Evolutionary conservation across 257 asterid genomes (phyloP).

Genomic region (Solanum bukasovii): DNA sequence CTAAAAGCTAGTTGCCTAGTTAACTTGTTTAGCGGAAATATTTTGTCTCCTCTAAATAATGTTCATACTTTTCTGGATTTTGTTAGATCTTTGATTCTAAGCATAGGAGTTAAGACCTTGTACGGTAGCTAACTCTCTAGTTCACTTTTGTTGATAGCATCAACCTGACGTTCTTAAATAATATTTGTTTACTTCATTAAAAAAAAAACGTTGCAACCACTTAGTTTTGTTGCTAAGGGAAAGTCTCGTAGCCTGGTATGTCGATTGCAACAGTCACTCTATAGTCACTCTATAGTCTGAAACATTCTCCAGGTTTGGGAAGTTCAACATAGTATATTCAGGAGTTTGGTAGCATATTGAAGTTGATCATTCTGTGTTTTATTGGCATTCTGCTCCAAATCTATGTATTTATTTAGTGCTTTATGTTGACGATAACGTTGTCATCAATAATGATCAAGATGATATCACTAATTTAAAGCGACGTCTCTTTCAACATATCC

Average conservation of each 20-base stretch:
- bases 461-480: background rate
- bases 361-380: background rate
- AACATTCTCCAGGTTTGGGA: background rate
- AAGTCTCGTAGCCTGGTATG: background rate
- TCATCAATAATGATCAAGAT: background rate
- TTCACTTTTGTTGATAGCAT: background rate
- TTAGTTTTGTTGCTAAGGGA: background rate
- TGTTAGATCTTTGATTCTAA: background rate
- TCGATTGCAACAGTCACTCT: background rate
- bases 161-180: background rate
- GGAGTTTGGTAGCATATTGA: background rate
- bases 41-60: background rate
- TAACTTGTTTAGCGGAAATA: background rate
- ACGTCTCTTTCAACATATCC: background rate
- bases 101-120: background rate
- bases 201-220: background rate
- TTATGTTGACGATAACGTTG: background rate
- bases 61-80: background rate
- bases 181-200: background rate
- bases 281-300: background rate
- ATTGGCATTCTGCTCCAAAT: background rate
- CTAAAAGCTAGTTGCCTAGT: background rate
- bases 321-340: background rate
- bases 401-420: background rate
- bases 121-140: background rate